These are phyloP conservation scores for Aspergillus fumigatiaffinis DNA, from an alignment of 2,329 filamentous ascomycete genomes.

Conservation along the genomic window DNA sequence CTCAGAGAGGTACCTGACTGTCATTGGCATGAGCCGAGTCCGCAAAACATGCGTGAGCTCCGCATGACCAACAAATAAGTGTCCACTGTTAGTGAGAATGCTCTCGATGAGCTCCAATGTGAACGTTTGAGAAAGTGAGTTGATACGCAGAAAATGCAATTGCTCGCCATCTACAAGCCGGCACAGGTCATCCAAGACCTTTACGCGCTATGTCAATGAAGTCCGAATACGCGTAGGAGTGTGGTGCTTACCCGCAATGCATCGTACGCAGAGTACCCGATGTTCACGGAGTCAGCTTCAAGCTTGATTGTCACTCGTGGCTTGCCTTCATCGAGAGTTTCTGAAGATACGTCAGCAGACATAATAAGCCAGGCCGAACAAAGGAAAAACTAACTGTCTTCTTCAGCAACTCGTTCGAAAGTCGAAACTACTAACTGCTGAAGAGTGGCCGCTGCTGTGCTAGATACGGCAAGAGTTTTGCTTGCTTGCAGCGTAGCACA, in stretches of 20 bases:
- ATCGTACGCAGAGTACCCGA: conserved; percentile 76
- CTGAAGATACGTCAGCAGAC: conserved; percentile 13
- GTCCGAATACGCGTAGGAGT: neutral
- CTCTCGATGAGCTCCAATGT: conserved; percentile 90
- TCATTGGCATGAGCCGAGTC: conserved; percentile 74
- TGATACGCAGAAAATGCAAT: conserved; percentile 76
- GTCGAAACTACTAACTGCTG: conserved; percentile 90
- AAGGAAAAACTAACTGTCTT: conserved; percentile 63
- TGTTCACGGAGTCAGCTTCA: conserved; percentile 60
- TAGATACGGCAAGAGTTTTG: conserved; percentile 90
- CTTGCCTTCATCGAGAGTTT: conserved; percentile 45
- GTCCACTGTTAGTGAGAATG: conserved; percentile 78
- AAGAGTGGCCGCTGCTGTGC: conserved; percentile 92
- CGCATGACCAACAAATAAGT: conserved; percentile 70
- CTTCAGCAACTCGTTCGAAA: conserved; percentile 82
- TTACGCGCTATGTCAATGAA: conserved; percentile 11
- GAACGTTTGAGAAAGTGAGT: conserved; percentile 73
- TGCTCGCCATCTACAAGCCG: conserved; percentile 80
- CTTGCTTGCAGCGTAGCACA: conserved; percentile 87
- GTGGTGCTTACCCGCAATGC: conserved; percentile 62
- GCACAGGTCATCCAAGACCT: conserved; percentile 87
- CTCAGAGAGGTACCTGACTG: conserved; percentile 73
- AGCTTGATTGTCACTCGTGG: conserved; percentile 64
- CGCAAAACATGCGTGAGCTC: conserved; percentile 79
- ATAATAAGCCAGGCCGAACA: neutral